Conservation (phyloP, 805 yeast genomes). For the Lipomyces japonicus region DNA sequence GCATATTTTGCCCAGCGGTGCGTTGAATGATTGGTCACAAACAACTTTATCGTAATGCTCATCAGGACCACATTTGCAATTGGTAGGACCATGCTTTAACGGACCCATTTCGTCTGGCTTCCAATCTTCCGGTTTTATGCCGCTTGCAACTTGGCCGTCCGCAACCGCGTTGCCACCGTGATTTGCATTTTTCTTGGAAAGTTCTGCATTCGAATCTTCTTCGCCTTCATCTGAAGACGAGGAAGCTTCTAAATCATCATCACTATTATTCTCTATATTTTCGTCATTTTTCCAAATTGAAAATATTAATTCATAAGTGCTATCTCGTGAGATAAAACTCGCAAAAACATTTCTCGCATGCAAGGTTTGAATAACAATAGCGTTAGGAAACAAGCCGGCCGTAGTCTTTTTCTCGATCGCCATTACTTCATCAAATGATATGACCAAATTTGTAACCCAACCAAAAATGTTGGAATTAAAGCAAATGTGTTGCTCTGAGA, state of each 20-base stretch:
- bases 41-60: constrained; percentile 34
- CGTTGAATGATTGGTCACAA: constrained; percentile 44
- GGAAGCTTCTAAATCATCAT: constrained; percentile 6
- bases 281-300: constrained; percentile 57
- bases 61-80: constrained; percentile 39
- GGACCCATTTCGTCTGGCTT: constrained; percentile 51
- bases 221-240: constrained; percentile 39
- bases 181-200: constrained; percentile 37
- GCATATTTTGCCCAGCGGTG: constrained; percentile 75
- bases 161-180: constrained; percentile 6
- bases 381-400: constrained; percentile 88
- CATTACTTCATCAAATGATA: constrained; percentile 67
- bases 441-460: constrained; percentile 78
- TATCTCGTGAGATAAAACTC: constrained; percentile 77
- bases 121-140: constrained; percentile 37
- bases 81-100: constrained; percentile 55
- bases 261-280: constrained; percentile 8
- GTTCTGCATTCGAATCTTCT: constrained; percentile 29
- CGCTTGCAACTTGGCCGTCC: constrained; percentile 7
- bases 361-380: constrained; percentile 65
- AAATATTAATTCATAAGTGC: constrained; percentile 65
- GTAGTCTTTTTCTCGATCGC: constrained; percentile 77
- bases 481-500: constrained; percentile 73
- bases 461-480: constrained; percentile 85
- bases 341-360: constrained; percentile 74